Evolutionary conservation across 2,329 filamentous ascomycete genomes (phyloP).

Genomic region (Knoxdaviesia capensis): DNA sequence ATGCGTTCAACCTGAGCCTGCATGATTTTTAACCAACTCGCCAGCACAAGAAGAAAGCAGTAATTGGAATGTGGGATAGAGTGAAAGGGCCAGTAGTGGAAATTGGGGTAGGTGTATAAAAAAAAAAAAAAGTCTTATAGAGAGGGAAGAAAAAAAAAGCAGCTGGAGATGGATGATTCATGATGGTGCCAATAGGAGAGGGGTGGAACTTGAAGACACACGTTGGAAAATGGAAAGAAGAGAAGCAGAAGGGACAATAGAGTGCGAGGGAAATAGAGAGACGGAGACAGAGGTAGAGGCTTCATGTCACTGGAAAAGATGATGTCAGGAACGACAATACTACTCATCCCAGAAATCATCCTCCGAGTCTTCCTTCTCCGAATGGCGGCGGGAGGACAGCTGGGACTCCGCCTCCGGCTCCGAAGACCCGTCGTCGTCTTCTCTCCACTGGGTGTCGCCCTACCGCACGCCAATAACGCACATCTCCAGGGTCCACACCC

Average conservation of each 20-base stretch:
- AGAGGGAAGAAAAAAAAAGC: not conserved
- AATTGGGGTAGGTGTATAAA: not conserved
- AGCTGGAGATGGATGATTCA: no score
- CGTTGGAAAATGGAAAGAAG: no score
- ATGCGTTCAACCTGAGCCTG: no score
- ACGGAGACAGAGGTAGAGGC: no score
- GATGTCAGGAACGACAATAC: no score
- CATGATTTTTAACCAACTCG: no score
- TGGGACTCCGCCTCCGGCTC: not conserved
- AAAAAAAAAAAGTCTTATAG: not conserved
- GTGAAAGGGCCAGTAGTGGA: not conserved
- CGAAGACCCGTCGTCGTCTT: not conserved
- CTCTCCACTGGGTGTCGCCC: slow-evolving; percentile 7
- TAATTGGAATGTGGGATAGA: not conserved
- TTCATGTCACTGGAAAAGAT: no score
- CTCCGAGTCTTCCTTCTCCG: not conserved
- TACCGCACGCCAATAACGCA: slow-evolving; percentile 72
- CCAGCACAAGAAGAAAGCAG: no score
- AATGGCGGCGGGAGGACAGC: not conserved
- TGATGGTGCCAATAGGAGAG: no score
- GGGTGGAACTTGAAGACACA: no score
- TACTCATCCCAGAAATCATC: not conserved
- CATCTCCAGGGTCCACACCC: slow-evolving; percentile 98
- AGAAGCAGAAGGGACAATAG: no score
- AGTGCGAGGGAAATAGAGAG: no score